These are phyloP conservation scores for Chalciporus pseudorubinellus DNA, from an alignment of 768 basidiomycete genomes.

Conservation along the genomic window DNA sequence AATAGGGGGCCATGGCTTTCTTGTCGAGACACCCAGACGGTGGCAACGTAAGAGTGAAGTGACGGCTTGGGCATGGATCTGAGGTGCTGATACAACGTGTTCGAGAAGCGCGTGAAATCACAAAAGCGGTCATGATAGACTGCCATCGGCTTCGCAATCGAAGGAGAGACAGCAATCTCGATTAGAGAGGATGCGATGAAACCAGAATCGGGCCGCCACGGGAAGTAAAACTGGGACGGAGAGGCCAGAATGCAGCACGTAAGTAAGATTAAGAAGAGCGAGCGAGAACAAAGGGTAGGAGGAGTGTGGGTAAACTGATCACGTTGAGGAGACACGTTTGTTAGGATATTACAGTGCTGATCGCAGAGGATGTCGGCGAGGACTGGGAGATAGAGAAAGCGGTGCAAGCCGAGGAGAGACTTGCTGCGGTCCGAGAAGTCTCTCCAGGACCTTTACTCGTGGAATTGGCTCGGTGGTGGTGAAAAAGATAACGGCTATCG, in stretches of 20 bases:
- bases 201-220: constrained; percentile 18
- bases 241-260: constrained; percentile 4
- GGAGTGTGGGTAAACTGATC: constrained; percentile 22
- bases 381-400: constrained; percentile 24
- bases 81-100: constrained; percentile 37
- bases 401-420: constrained; percentile 19
- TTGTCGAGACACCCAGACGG: constrained; percentile 22
- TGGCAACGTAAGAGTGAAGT: constrained; percentile 34
- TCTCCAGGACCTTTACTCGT: constrained; percentile 22
- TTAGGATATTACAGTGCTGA: constrained; percentile 23
- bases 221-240: constrained; percentile 11
- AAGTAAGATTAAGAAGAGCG: constrained; percentile 1
- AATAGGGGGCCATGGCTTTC: constrained; percentile 31
- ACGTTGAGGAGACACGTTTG: constrained; percentile 18
- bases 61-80: constrained; percentile 31
- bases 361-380: constrained; percentile 13
- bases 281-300: constrained; percentile 13
- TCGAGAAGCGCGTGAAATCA: constrained; percentile 35
- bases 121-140: constrained; percentile 33
- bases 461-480: constrained; percentile 4
- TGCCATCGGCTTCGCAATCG: constrained; percentile 28
- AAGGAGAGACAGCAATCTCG: constrained; percentile 21
- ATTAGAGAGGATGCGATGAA: constrained; percentile 17
- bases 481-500: constrained; percentile 22
- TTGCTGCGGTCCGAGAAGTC: constrained; percentile 25